phyloP scores from a whole-genome alignment of 805 yeast genomes.

The Starmerella potacharoeniae region DNA sequence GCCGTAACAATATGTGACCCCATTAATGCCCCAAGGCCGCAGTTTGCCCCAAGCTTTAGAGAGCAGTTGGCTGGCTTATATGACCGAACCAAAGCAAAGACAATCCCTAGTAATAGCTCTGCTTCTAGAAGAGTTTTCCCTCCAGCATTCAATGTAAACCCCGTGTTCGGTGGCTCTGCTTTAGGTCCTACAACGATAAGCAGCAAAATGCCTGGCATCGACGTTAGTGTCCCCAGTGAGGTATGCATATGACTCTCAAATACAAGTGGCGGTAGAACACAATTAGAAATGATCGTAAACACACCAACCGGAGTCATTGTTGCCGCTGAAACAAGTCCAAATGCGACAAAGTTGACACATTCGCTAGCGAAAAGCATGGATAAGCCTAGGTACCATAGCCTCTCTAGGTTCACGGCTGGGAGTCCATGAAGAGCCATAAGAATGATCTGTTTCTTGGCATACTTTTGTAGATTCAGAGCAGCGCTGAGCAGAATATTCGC shows the following conservation, averaged over 20 bases:
- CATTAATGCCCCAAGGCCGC: slow-evolving; percentile 29
- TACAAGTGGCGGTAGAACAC: slow-evolving; percentile 38
- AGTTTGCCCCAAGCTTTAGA: slow-evolving; percentile 6
- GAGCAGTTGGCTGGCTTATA: slow-evolving; percentile 9
- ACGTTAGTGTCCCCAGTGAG: slow-evolving; percentile 32
- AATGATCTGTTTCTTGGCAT: slow-evolving; percentile 30
- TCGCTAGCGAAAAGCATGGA: slow-evolving; percentile 37
- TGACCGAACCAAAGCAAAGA: background rate
- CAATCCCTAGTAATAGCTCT: background rate
- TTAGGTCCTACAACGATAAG: slow-evolving; percentile 32
- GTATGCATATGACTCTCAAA: slow-evolving; percentile 34
- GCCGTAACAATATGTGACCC: slow-evolving; percentile 41
- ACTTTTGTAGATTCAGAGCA: slow-evolving; percentile 34
- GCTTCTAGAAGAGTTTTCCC: background rate
- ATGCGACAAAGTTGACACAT: slow-evolving; percentile 38
- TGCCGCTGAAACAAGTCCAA: slow-evolving; percentile 39
- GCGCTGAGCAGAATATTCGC: slow-evolving; percentile 33
- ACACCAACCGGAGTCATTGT: slow-evolving; percentile 42
- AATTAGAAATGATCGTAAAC: slow-evolving; percentile 38
- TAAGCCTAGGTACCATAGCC: slow-evolving; percentile 36
- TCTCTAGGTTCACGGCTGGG: slow-evolving; percentile 16
- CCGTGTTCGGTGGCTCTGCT: background rate
- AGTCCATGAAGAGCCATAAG: slow-evolving; percentile 20
- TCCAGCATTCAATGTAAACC: background rate
- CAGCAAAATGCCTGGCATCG: slow-evolving; percentile 35